phyloP scores from a whole-genome alignment of 2,329 filamentous ascomycete species.

The Tolypocladium paradoxum region DNA sequence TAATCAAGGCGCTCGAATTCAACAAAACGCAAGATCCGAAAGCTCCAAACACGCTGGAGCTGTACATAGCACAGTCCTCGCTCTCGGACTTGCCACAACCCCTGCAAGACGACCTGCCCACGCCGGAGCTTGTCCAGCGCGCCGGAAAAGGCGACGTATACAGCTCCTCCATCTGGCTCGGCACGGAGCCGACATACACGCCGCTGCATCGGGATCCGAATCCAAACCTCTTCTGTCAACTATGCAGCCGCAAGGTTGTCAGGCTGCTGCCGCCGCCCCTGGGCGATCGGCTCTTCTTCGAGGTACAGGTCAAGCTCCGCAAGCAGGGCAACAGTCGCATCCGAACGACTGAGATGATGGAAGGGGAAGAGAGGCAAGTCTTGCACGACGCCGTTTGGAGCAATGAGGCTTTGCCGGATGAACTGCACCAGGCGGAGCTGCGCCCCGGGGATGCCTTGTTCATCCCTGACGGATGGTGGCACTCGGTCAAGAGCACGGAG shows the following conservation, averaged over 20 bases:
- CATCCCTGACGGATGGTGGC: constrained; percentile 34
- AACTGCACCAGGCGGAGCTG: constrained; percentile 43
- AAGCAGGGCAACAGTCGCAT: constrained; percentile 37
- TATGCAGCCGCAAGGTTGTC: constrained; percentile 62
- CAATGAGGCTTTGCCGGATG: constrained; percentile 15
- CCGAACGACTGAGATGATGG: constrained; percentile 85
- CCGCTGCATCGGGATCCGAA: constrained; percentile 90
- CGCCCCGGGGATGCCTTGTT: constrained; percentile 36
- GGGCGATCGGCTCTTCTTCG: constrained; percentile 54
- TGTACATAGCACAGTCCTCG: constrained; percentile 81
- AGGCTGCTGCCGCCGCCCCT: constrained; percentile 55
- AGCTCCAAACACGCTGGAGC: constrained; percentile 21
- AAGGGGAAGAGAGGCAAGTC: constrained; percentile 55
- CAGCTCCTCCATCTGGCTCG: constrained; percentile 78
- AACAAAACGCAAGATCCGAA: constrained; percentile 20
- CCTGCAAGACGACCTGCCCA: constrained; percentile 56
- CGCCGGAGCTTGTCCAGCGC: constrained; percentile 49
- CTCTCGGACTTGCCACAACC: constrained; percentile 54
- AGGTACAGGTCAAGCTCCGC: constrained; percentile 32
- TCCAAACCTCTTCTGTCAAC: constrained; percentile 81
- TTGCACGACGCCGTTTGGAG: constrained; percentile 66
- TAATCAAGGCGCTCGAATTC: constrained; percentile 46
- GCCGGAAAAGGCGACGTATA: constrained; percentile 79
- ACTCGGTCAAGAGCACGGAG: constrained; percentile 30
- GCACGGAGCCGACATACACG: constrained; percentile 76